Percentiles rank a stretch among this genome's conserved stretches.
phyloP scores from a whole-genome alignment of 73 alveolate species.

The Symbiodinium natans region DNA sequence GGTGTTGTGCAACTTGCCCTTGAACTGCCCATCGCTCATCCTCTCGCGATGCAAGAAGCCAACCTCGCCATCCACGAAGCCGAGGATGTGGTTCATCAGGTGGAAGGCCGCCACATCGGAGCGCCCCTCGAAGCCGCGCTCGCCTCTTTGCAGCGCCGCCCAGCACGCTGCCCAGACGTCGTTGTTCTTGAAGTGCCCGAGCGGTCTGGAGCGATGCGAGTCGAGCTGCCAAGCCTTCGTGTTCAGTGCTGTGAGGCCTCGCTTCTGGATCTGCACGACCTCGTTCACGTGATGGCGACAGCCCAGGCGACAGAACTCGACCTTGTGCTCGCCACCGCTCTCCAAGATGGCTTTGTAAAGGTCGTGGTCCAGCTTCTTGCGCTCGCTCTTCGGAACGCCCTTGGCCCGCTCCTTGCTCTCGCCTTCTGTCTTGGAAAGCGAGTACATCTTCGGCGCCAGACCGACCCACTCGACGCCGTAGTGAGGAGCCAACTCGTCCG shows the following conservation, averaged over 20 bases:
- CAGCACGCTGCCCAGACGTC: too few relatives aligned
- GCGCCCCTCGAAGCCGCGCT: background rate
- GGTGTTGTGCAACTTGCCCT: too few relatives aligned
- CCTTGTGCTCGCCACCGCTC: constrained; percentile 3
- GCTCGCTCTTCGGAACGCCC: background rate
- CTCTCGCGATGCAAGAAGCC: background rate
- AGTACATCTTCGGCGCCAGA: too few relatives aligned
- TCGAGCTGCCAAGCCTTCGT: background rate
- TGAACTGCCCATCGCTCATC: background rate
- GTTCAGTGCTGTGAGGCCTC: background rate
- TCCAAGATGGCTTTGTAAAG: too few relatives aligned
- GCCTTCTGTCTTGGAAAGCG: too few relatives aligned
- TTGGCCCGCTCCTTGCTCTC: too few relatives aligned
- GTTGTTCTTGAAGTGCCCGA: too few relatives aligned
- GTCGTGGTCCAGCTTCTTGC: background rate
- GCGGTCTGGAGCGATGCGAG: background rate
- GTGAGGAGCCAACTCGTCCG: too few relatives aligned
- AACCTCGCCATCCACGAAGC: background rate
- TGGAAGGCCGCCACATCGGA: background rate
- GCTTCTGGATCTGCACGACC: background rate
- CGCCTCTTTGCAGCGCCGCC: background rate
- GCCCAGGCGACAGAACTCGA: background rate
- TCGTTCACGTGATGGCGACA: background rate
- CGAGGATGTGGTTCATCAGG: background rate
- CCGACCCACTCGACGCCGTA: too few relatives aligned